phyloP scores from a whole-genome alignment of 1,139 yeast species.

The Magnusiomyces magnusii region DNA sequence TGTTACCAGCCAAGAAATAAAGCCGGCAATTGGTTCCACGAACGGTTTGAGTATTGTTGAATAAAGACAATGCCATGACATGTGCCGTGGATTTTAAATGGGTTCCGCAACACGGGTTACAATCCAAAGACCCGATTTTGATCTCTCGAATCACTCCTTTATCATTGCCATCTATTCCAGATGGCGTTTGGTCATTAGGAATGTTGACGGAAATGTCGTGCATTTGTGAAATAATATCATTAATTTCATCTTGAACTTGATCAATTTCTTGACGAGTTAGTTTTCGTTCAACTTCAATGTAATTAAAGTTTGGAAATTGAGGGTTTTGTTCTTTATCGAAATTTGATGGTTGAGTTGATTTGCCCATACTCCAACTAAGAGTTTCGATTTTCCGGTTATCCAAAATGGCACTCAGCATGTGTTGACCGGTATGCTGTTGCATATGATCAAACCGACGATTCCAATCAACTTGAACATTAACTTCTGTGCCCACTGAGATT shows the following conservation, averaged over 20 bases:
- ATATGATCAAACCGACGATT: conserved; percentile 63
- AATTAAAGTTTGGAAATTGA: conserved; percentile 35
- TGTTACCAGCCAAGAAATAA: conserved; percentile 65
- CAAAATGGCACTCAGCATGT: conserved; percentile 67
- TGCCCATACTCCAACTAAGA: conserved; percentile 79
- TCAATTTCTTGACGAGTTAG: conserved; percentile 47
- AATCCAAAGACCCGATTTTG: conserved; percentile 65
- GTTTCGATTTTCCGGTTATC: conserved; percentile 59
- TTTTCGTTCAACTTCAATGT: conserved; percentile 63
- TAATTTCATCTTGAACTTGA: conserved; percentile 48
- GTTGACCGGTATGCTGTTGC: conserved; percentile 95
- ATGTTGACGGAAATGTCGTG: conserved; percentile 51
- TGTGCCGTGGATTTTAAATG: conserved; percentile 64
- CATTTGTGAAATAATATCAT: conserved; percentile 47
- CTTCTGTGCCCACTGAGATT: conserved; percentile 49
- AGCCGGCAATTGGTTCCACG: conserved; percentile 69
- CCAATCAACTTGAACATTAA: conserved; percentile 62
- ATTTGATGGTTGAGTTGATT: conserved; percentile 35
- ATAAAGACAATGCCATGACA: conserved; percentile 50
- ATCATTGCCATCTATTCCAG: conserved; percentile 53
- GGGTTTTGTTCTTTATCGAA: neutral
- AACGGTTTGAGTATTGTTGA: conserved; percentile 57
- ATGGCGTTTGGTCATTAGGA: conserved; percentile 38
- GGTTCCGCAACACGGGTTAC: conserved; percentile 87
- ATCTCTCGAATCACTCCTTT: conserved; percentile 69